Percentiles rank a stretch among this genome's conserved stretches.
Conservation (phyloP, 73 alveolate species). For the Blepharisma japonicum region DNA sequence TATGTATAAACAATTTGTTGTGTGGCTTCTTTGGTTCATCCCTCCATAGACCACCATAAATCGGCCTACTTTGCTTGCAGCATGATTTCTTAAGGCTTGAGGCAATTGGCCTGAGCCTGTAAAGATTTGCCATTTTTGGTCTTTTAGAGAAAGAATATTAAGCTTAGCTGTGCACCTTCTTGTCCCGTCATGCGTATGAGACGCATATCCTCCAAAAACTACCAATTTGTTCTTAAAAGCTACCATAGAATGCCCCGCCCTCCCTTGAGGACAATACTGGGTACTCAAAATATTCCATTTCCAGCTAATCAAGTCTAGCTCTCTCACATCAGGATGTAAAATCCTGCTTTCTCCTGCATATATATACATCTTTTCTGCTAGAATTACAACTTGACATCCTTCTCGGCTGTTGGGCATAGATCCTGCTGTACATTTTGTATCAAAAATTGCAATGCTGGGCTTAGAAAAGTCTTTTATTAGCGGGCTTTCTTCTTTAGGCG, state of each 20-base stretch:
- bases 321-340: not conserved
- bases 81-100: constrained; percentile 28
- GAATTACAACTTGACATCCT: not conserved
- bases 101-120: constrained; percentile 16
- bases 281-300: not conserved
- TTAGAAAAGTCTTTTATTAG: too few relatives aligned
- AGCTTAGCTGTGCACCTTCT: not conserved
- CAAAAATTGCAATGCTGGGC: too few relatives aligned
- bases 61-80: constrained; percentile 24
- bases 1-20: not conserved
- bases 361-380: not conserved
- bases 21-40: constrained; percentile 1
- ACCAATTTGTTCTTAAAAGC: constrained; percentile 10
- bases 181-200: not conserved
- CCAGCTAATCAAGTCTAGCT: not conserved
- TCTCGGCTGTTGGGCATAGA: constrained; percentile 10
- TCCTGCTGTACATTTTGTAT: not conserved
- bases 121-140: not conserved
- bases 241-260: constrained; percentile 7
- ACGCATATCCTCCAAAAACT: constrained; percentile 13
- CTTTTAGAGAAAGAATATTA: not conserved
- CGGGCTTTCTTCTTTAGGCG: too few relatives aligned
- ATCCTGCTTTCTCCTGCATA: constrained; percentile 23
- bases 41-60: constrained; percentile 34
- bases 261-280: constrained; percentile 13